Evolutionary conservation across 2,329 filamentous ascomycete genomes (phyloP).

Genomic region (Penicillium sp.): DNA sequence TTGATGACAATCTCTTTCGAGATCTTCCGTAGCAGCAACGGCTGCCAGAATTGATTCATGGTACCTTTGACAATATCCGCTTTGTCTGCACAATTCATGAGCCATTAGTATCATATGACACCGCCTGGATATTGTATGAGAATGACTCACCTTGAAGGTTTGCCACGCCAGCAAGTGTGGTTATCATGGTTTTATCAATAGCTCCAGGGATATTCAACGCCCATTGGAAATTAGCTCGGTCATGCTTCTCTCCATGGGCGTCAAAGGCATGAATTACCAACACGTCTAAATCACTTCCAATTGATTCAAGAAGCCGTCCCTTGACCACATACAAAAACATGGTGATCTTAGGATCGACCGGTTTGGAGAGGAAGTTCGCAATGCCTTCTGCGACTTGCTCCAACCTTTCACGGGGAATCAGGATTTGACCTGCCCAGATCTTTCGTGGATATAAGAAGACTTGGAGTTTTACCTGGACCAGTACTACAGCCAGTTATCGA

Average conservation of each 20-base stretch:
- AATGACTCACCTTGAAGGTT: background rate
- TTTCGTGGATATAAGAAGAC: too few relatives aligned
- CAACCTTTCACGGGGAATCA: too few relatives aligned
- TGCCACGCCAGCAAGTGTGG: background rate
- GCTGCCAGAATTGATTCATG: background rate
- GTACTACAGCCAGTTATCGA: too few relatives aligned
- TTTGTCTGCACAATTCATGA: too few relatives aligned
- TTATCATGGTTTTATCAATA: background rate
- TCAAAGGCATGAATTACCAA: background rate
- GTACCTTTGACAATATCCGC: background rate
- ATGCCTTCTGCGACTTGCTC: background rate
- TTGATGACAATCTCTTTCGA: background rate
- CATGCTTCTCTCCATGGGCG: background rate
- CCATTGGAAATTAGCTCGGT: background rate
- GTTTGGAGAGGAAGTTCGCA: background rate
- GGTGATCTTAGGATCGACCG: background rate
- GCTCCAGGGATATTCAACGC: background rate
- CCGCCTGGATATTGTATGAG: too few relatives aligned
- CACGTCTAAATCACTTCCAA: background rate
- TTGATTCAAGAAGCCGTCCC: background rate
- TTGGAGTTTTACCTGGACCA: too few relatives aligned
- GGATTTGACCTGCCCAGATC: too few relatives aligned
- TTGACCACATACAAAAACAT: background rate
- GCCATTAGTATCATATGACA: too few relatives aligned
- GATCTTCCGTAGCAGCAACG: background rate